Percentiles rank a stretch among this genome's conserved stretches.
Evolutionary conservation across 1,139 yeast species (phyloP).

Genomic region (Saccharomyces uvarum): DNA sequence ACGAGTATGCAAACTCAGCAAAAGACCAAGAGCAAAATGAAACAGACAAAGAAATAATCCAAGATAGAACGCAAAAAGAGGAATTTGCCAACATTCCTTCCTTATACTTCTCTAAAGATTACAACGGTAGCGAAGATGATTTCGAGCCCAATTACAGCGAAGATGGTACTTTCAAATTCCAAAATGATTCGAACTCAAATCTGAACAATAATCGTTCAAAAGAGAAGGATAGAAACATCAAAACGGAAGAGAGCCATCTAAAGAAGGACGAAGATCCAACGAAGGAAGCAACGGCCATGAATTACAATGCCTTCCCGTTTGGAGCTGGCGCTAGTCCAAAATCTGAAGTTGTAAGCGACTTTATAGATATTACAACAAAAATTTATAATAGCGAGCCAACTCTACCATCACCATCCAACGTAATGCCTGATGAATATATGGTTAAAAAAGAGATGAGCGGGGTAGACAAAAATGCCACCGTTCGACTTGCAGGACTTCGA

Average conservation of each 20-base stretch:
- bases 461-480: background rate
- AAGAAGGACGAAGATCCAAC: background rate
- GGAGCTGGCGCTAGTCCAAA: background rate
- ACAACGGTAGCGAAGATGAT: background rate
- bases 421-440: background rate
- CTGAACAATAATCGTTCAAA: background rate
- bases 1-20: background rate
- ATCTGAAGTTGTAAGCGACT: background rate
- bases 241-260: background rate
- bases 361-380: background rate
- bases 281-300: background rate
- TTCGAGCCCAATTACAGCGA: background rate
- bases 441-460: background rate
- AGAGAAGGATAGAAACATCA: too few species aligned
- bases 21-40: background rate
- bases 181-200: background rate
- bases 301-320: background rate
- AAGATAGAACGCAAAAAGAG: background rate
- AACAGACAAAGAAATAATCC: background rate
- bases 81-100: background rate
- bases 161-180: background rate
- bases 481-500: background rate
- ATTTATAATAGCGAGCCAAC: background rate
- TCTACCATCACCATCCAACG: background rate
- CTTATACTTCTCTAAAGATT: background rate